Base-by-base conservation (phyloP, 331 rosid species). In the Rosa hybrid region DNA sequence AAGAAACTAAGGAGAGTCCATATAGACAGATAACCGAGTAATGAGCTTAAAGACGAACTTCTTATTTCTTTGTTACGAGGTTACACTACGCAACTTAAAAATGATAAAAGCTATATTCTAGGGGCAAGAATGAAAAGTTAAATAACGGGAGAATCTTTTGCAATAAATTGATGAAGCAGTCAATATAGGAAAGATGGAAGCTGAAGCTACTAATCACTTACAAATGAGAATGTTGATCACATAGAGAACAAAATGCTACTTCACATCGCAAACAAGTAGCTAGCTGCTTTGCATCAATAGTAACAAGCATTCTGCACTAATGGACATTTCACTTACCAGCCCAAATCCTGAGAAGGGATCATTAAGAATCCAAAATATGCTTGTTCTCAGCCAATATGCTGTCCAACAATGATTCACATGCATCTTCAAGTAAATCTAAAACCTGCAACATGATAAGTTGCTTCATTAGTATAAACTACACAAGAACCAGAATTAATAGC, bases 341-440 rank as follows among this genome's bases (percentile, higher is more conserved):
- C 14, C 70, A 63, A 27, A 71, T 48, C 72, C 18, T 34, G 17
- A 65, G n/a, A 45, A 42, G 25, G 25, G 56, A 83, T 60, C 80
- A 77, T 83, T 82, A 86, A 63, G 87, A 80, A 77, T 81, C 90
- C 46, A 82, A 85, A 30, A 86, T 63, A 73, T 68, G 86, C 78
- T 89, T 86, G 80, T 92, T 89, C 85, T 92, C 93, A 56, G 92
- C 89, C 89, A 89, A 84, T 82, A 93, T 83, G 86, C 84, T 83
- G 76, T 90, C 91, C 85, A 95, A 72, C 87, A 93, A 88, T 68
- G 97, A 91, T 72, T 85, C 96, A 71, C 98, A 91, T 17, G 94
- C 99, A 88, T 95, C 98, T 88, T 93, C 97, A 78, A 95, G 98
- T 82, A 95, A 75, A 89, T 93, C 97, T 82, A 95, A 88, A 81